A percentile compares a stretch with the other conserved stretches of the same genome.
These are phyloP conservation scores for Pyricularia sp. DNA, from an alignment of 2,329 filamentous ascomycete genomes.

Conservation along the genomic window DNA sequence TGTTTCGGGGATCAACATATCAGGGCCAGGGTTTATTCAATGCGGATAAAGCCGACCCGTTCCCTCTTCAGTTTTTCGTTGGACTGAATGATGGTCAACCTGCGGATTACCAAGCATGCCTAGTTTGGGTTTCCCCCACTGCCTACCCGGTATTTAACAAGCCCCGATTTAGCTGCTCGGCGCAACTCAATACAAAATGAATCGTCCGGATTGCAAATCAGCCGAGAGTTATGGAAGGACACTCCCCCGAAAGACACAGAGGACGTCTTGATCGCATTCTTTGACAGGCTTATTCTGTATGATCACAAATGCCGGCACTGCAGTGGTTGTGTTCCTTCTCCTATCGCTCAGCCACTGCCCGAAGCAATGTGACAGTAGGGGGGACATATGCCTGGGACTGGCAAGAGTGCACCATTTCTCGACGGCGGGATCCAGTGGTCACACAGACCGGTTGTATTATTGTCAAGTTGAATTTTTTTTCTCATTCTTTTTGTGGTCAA, in stretches of 20 bases:
- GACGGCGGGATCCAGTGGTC: neutral
- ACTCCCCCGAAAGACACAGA: neutral
- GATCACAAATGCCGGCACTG: neutral
- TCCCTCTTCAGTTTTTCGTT: neutral
- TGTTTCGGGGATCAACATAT: neutral
- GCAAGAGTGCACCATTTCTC: neutral
- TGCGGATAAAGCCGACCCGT: neutral
- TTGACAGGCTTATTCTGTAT: neutral
- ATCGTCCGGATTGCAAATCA: neutral
- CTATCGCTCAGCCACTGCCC: neutral
- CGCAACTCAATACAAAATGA: neutral
- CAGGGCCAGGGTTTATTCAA: neutral
- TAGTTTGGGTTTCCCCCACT: neutral
- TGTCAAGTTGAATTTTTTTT: neutral
- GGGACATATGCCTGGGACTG: neutral
- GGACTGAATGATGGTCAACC: neutral
- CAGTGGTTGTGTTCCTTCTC: neutral
- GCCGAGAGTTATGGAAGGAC: neutral
- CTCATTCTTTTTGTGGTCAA: neutral
- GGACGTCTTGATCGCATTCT: neutral
- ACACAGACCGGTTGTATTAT: neutral
- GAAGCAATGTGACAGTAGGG: neutral
- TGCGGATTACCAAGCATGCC: neutral
- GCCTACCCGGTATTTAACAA: neutral
- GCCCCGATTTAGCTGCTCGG: neutral